phyloP scores from a whole-genome alignment of 306 rosid genomes.

The Vigna trinervia region DNA sequence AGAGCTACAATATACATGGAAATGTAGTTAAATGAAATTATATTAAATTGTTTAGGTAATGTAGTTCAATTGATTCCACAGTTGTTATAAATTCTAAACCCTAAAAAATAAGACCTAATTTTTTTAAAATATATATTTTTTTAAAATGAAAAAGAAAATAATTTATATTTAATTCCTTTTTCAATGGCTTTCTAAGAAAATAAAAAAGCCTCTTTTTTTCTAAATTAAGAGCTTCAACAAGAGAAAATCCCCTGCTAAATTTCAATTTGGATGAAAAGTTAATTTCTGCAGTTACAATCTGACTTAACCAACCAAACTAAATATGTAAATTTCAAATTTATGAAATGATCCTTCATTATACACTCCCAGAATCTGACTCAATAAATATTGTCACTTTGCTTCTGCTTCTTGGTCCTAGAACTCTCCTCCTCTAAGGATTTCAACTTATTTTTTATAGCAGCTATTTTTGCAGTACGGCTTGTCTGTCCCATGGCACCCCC shows the following conservation, averaged over 20 bases:
- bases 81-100: not conserved
- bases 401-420: constrained; percentile 70
- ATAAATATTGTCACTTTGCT: constrained; percentile 58
- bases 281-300: constrained; percentile 1
- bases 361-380: constrained; percentile 30
- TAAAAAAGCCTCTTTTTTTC: not conserved
- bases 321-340: not conserved
- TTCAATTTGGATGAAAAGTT: not conserved
- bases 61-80: no score
- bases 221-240: not conserved
- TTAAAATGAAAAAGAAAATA: not conserved
- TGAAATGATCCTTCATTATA: not conserved
- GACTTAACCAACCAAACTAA: not conserved
- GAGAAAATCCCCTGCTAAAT: not conserved
- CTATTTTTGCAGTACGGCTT: constrained; percentile 77
- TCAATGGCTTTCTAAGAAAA: not conserved
- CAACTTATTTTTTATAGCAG: constrained; percentile 94
- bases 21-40: no score
- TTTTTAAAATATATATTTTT: not conserved
- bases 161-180: not conserved
- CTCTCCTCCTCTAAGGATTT: constrained; percentile 83
- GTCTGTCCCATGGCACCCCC: constrained; percentile 53
- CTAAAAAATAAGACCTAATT: not conserved
- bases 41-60: no score
- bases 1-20: not conserved